Conservation (phyloP, 306 rosid genomes). For the Ochetophila trinervis region DNA sequence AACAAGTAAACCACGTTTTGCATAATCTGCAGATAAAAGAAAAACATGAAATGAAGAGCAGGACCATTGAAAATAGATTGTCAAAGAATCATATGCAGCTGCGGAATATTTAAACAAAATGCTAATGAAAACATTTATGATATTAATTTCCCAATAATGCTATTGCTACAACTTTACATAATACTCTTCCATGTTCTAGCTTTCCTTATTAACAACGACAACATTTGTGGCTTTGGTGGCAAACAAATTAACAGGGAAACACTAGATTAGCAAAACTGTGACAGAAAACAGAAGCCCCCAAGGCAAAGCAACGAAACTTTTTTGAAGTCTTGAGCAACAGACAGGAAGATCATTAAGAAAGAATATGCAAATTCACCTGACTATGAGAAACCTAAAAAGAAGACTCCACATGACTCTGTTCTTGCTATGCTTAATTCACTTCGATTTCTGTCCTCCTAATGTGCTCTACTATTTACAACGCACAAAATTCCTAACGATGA, state of each 20-base stretch:
- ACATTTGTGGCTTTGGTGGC: conserved; percentile 21
- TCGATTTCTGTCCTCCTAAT: conserved; percentile 26
- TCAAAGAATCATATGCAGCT: not conserved
- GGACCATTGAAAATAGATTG: no score
- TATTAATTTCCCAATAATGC: conserved; percentile 20
- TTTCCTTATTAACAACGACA: conserved; percentile 24
- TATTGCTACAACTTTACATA: conserved; percentile 31
- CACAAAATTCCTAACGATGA: conserved; percentile 10
- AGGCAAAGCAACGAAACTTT: conserved; percentile 16
- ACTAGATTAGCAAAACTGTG: conserved; percentile 50
- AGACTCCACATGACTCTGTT: conserved; percentile 15
- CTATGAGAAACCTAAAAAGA: conserved; percentile 23
- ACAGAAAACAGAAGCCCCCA: conserved; percentile 21
- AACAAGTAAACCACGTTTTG: no score
- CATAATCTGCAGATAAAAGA: no score
- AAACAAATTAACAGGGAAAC: conserved; percentile 25
- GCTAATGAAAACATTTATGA: conserved; percentile 4
- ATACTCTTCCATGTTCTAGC: conserved; percentile 20
- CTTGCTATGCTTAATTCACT: conserved; percentile 15
- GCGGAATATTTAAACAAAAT: not conserved
- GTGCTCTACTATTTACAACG: conserved; percentile 36
- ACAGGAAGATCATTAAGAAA: conserved; percentile 18
- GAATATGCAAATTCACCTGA: conserved; percentile 22
- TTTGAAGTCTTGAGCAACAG: conserved; percentile 25
- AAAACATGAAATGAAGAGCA: no score